phyloP scores from a whole-genome alignment of 148 eudicot genomes.

The Vaccinium vitisidaea region DNA sequence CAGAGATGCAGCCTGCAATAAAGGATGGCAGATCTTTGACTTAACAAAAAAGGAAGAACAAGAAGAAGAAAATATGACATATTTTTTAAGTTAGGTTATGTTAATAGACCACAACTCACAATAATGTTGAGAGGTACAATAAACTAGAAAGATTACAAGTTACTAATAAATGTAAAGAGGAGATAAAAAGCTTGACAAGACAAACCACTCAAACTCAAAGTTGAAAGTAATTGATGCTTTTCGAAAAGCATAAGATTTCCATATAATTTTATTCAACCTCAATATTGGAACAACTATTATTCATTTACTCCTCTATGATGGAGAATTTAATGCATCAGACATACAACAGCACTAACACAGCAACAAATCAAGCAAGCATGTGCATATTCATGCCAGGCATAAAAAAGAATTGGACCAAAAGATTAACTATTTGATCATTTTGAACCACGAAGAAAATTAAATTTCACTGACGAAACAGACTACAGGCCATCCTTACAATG shows the following conservation, averaged over 20 bases:
- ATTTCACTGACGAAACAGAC: neutral
- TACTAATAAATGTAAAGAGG: neutral
- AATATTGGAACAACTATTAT: neutral
- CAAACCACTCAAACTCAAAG: neutral
- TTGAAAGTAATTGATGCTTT: constrained; percentile 3
- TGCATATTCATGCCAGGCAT: neutral
- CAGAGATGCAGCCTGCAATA: constrained; percentile 80
- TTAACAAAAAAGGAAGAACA: neutral
- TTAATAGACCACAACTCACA: neutral
- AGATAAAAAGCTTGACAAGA: constrained; percentile 10
- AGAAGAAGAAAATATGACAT: neutral
- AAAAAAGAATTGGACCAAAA: constrained; percentile 8
- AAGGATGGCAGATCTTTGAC: neutral
- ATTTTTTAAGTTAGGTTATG: neutral
- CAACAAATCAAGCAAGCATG: neutral
- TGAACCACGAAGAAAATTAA: neutral
- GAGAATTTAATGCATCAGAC: neutral
- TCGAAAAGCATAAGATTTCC: neutral
- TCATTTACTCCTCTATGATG: neutral
- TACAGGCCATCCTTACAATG: neutral
- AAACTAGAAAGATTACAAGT: neutral
- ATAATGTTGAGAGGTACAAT: neutral
- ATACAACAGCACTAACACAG: neutral
- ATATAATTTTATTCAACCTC: neutral
- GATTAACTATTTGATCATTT: neutral